phyloP scores from a whole-genome alignment of 352 stramenopile genomes.

The Phytophthora gonapodyides region DNA sequence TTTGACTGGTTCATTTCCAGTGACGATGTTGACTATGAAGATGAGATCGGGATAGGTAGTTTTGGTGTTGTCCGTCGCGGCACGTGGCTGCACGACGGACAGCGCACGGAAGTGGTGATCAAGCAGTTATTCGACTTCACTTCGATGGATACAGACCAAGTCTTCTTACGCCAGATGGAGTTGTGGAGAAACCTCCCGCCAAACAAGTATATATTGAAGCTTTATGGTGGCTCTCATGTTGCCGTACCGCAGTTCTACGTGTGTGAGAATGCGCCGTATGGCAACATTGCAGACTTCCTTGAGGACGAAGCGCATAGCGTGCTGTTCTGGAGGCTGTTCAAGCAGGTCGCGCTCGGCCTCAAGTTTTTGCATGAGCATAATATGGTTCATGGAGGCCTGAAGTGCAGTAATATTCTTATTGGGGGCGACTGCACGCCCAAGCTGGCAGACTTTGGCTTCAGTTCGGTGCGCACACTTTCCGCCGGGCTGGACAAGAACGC shows the following conservation, averaged over 20 bases:
- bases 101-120: constrained; percentile 27
- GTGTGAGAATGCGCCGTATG: constrained; percentile 30
- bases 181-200: constrained; percentile 37
- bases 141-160: not conserved
- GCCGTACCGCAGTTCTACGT: constrained; percentile 35
- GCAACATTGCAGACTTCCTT: constrained; percentile 32
- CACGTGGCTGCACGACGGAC: constrained; percentile 17
- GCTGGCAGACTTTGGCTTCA: constrained; percentile 41
- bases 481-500: constrained; percentile 15
- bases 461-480: constrained; percentile 18
- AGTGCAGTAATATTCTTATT: constrained; percentile 79
- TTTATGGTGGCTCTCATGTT: constrained; percentile 46
- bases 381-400: constrained; percentile 77
- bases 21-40: constrained; percentile 29
- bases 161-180: constrained; percentile 38
- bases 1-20: constrained; percentile 36
- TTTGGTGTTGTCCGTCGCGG: constrained; percentile 18
- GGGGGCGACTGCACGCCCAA: constrained; percentile 27
- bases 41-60: constrained; percentile 13
- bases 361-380: constrained; percentile 52
- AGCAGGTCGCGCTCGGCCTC: constrained; percentile 38
- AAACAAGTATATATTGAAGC: constrained; percentile 38
- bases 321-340: constrained; percentile 29
- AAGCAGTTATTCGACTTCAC: not conserved
- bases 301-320: constrained; percentile 3